These are phyloP conservation scores for Xylaria acuta DNA, from an alignment of 495 filamentous ascomycete genomes.

Conservation along the genomic window DNA sequence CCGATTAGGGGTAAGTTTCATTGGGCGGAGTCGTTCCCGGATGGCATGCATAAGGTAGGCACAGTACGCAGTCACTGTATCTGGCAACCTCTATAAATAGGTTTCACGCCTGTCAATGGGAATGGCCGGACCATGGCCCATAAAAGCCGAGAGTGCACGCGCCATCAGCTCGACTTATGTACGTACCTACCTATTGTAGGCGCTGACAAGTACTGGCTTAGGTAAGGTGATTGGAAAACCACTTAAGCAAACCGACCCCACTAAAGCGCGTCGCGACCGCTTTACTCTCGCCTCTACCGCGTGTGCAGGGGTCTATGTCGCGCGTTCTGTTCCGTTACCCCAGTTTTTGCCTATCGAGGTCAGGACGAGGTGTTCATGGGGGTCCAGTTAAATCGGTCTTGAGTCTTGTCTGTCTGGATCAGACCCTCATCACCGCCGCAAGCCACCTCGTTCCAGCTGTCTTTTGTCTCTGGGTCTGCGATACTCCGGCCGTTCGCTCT, in stretches of 20 bases:
- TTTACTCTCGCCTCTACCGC: not conserved
- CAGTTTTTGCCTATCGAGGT: conserved; percentile 14
- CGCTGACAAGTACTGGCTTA: too few species aligned
- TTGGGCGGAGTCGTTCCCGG: conserved; percentile 2
- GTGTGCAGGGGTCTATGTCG: conserved; percentile 24
- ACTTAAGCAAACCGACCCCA: conserved; percentile 22
- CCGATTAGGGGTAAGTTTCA: not conserved
- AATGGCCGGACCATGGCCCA: not conserved
- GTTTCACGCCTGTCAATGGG: not conserved
- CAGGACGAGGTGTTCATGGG: not conserved
- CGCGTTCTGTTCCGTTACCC: not conserved
- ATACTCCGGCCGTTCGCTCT: not conserved
- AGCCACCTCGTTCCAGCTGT: conserved; percentile 2
- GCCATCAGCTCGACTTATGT: not conserved
- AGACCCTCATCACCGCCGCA: conserved; percentile 2
- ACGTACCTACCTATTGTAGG: too few species aligned
- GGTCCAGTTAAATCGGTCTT: not conserved
- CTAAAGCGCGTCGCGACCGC: conserved; percentile 20
- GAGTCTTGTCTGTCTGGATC: not conserved
- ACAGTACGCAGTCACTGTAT: not conserved
- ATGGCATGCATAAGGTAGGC: not conserved
- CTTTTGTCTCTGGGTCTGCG: not conserved
- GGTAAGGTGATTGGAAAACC: conserved; percentile 12
- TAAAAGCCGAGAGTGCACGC: not conserved
- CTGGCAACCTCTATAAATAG: not conserved